Percentiles rank a stretch among this genome's conserved stretches.
These are phyloP conservation scores for Verticillium klebahnii DNA, from an alignment of 2,329 filamentous ascomycete genomes.

Conservation along the genomic window DNA sequence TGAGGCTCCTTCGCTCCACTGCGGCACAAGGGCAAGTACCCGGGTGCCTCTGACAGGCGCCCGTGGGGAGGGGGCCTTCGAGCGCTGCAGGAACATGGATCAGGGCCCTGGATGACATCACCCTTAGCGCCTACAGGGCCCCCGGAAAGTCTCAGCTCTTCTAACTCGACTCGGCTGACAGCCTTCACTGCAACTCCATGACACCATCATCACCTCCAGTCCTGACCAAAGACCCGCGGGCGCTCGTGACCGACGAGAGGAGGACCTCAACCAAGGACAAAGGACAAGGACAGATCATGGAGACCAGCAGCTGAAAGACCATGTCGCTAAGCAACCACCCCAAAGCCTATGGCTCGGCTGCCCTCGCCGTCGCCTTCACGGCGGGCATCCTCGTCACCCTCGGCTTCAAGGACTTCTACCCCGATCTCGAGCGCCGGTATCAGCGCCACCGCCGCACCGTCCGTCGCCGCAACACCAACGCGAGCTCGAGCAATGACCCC, in stretches of 20 bases:
- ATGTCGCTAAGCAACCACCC: constrained; percentile 61
- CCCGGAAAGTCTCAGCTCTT: neutral
- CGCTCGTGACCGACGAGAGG: neutral
- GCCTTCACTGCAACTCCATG: neutral
- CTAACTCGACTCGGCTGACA: neutral
- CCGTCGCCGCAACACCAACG: constrained; percentile 4
- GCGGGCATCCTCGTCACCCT: constrained; percentile 72
- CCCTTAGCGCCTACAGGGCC: neutral
- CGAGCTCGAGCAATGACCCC: constrained; percentile 9
- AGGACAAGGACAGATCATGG: neutral
- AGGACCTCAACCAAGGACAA: neutral
- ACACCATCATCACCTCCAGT: constrained; percentile 1
- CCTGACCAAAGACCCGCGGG: neutral
- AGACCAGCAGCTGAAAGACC: neutral
- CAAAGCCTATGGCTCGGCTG: constrained; percentile 59
- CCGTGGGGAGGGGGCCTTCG: neutral
- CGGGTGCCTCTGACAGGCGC: neutral
- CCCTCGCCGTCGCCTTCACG: constrained; percentile 68
- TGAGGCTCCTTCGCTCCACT: neutral
- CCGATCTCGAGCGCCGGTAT: constrained; percentile 65
- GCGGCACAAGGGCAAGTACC: neutral
- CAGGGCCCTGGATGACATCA: neutral
- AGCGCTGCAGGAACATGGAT: neutral
- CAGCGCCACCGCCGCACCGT: constrained; percentile 35
- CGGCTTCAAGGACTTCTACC: constrained; percentile 75